phyloP scores from a whole-genome alignment of 1,139 yeast genomes.

The Saccharomyces pastorianus region DNA sequence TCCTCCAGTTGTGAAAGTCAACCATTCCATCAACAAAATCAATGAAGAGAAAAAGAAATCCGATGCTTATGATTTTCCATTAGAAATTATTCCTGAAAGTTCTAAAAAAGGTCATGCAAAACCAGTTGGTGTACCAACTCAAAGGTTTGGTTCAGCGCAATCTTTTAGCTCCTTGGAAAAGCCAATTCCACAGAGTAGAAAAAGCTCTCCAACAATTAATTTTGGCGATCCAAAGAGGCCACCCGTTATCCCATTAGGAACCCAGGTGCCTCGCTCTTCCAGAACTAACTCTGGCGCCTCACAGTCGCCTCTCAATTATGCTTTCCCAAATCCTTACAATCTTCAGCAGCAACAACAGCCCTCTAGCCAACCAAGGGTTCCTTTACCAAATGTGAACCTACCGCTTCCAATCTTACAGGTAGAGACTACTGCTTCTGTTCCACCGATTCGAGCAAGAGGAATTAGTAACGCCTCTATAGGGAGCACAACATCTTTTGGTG shows the following conservation, averaged over 20 bases:
- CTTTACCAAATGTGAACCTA: background rate
- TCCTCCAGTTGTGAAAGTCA: slow-evolving; percentile 5
- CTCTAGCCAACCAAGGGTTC: slow-evolving; percentile 4
- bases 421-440: slow-evolving; percentile 1
- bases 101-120: slow-evolving; percentile 35
- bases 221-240: background rate
- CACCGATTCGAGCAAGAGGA: slow-evolving; percentile 16
- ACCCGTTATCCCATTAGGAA: background rate
- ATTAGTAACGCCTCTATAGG: slow-evolving; percentile 21
- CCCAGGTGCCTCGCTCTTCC: background rate
- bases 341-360: background rate
- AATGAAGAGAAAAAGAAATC: slow-evolving; percentile 48
- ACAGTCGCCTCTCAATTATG: background rate
- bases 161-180: background rate
- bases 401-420: slow-evolving; percentile 5
- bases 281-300: background rate
- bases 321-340: slow-evolving; percentile 3
- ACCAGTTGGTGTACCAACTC: slow-evolving; percentile 28
- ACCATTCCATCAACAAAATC: slow-evolving; percentile 32
- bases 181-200: slow-evolving; percentile 1
- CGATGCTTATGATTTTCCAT: slow-evolving; percentile 77
- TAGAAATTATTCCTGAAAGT: slow-evolving; percentile 39
- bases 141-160: slow-evolving; percentile 3
- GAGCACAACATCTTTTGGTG: slow-evolving; percentile 9
- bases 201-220: background rate